Evolutionary conservation across 345 rosid species (phyloP), one percentile per base, ranked within the genome.

Genomic region (Corchorus olitorius): DNA sequence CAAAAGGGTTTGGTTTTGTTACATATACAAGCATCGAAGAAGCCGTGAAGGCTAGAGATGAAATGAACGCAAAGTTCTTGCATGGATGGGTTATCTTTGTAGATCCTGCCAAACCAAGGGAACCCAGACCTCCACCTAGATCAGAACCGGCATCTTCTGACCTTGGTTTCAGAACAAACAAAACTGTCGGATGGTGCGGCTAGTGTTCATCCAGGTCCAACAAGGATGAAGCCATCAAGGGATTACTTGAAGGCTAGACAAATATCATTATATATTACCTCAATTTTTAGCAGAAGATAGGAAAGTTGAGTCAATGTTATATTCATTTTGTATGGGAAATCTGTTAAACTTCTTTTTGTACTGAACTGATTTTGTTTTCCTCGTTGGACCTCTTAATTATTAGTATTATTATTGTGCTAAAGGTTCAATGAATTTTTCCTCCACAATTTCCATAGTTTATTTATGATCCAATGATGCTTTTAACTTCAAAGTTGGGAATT

Each of bases 81-180:
- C 97, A 95, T 41, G 99, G 99, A 63, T 95, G 99, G 99, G 98
- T 92, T 16, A 92, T 95, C 45, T 95, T 95, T 72, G 94, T 95
- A 9, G 97, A 95, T 77, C 98, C 98, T 73, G 97, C 98, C 19
- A 91, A 80, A 80, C 96, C 93, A 58, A 86, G 91, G 82, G 93
- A 88, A 83, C 76, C 72, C 14, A 80, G 90, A 81, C 86, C 82
- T 39, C 92, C 83, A 4, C 81, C 86, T 11, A 78, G 76, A 2
- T 76, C 77, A 9, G 84, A 77, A n/a, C 67, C 74, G 1, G 83
- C 60, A 39, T 46, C 87, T 41, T 81, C 87, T n/a, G 92, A 80
- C 75, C 79, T 76, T 48, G 94, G 98, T 76, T 90, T 82, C 83
- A 87, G 90, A 70, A 82, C 90, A 37, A 93, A 92, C 79, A 93